Base-by-base conservation (phyloP, 2,329 filamentous ascomycete species). In the Fusarium udum region DNA sequence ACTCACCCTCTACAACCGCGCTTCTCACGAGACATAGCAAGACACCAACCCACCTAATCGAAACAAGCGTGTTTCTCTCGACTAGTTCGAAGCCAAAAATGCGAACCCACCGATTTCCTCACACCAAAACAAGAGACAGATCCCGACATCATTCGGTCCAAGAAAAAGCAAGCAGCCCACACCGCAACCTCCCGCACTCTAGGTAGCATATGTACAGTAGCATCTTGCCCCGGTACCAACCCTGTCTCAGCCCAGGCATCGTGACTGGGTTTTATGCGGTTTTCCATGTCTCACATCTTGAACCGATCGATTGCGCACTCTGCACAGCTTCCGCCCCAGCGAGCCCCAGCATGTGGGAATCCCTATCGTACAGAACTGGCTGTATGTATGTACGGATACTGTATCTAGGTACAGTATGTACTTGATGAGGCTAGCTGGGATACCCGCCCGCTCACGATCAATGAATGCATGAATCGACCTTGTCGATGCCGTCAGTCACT, bases 261-360 rank as follows among this genome's bases (percentile, higher is more conserved):
- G 60, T 73, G 72, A 74, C 72, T 74, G 72, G 72, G 61, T 68
- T 72, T 58, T 69, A 74, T 74, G 71, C 60, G 71, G 71, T 72
- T 74, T 74, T 61, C 69, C 72, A 64, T 75, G 73, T 75, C 70
- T 75, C 63, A 72, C 57, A 71, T 75, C 64, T 58, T 69, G 73
- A 72, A 64, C 67, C 67, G 73, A 75, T 75, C 73, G 73, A 75
- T 75, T 75, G 62, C 73, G 73, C 73, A 75, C 67, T 75, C 51
- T 62, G 64, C 49, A 74, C 71, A 71, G 48, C 74, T 69, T 72
- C 59, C 57, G 63, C 51, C 51, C 24, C 51, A 53, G 51, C 34
- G 24, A 37, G 20, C 34, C 51, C 48, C 37, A 60, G 43, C 65
- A 73, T 71, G 58, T 68, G 71, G 61, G 39, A 73, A 39, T 53